Base-by-base conservation (phyloP, 176 grass and related monocot genomes). In the Poa pratensis region DNA sequence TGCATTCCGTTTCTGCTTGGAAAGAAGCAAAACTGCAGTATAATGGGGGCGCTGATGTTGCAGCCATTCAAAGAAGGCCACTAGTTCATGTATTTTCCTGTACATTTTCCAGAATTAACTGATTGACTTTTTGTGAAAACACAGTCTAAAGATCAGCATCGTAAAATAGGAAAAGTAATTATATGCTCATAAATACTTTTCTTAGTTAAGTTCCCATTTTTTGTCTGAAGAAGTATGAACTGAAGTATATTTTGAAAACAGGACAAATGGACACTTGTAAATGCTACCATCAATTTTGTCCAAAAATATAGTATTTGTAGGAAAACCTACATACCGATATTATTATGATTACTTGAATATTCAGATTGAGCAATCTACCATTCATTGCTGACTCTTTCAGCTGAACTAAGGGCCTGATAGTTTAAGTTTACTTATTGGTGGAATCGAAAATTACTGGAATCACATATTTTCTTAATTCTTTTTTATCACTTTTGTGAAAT, bases 1-100 rank as follows among this genome's bases (percentile, higher is more conserved):
- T 93, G 88, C 91, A 93, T 82, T 86, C 91, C 19, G 74, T 93
- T 78, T 81, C 85, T 82, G 81, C 73, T 77, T 93, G 91, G 91
- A 93, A 93, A 88, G 88, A 93, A 82, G 91, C 77, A 81, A 93
- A 93, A 78, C 28, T 93, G 30, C 84, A 82, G 63, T 81, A 59
- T 54, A 88, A 82, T 82, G 76, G 74, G 23, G 72, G 59, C 5
- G 10, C 73, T 75, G 82, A 90, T 82, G 85, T 83, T 58, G 55
- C 54, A 76, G 70, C 59, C 40, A 57, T 80, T 26, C 83, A 87
- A 52, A 89, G 87, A 84, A 92, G 87, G 54, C 80, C 90, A 71
- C 84, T 92, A 77, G 70, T 92, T 89, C 90, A 89, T 89, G 90
- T 92, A 89, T 64, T 80, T 57, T 27, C 62, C 78, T 34, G 46